These are phyloP conservation scores for Pythium aphanidermatum DNA, from an alignment of 352 stramenopile species.

Conservation along the genomic window DNA sequence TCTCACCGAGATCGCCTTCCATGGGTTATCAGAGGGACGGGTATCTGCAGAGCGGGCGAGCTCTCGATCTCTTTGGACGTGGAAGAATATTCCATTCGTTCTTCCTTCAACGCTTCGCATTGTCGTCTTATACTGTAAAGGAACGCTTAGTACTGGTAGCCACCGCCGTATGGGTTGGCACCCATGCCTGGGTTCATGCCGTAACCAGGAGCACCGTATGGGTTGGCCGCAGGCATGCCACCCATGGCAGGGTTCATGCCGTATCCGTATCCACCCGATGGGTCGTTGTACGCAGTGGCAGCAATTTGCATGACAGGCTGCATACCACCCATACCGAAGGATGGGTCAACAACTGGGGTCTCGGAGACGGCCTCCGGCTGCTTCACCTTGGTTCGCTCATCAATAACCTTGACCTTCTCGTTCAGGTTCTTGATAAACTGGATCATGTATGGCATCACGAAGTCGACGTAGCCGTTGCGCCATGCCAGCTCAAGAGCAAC, in stretches of 20 bases:
- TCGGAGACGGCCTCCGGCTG: conserved; percentile 61
- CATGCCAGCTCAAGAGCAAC: conserved; percentile 98
- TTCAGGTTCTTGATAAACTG: conserved; percentile 97
- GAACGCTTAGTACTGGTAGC: conserved; percentile 29
- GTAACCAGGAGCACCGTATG: conserved; percentile 48
- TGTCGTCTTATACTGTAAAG: conserved; percentile 2
- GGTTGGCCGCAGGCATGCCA: conserved; percentile 47
- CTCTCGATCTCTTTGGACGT: neutral
- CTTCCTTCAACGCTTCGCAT: conserved; percentile 4
- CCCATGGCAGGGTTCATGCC: conserved; percentile 31
- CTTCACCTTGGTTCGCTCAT: conserved; percentile 84
- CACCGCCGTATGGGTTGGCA: conserved; percentile 26
- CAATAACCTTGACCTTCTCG: conserved; percentile 92
- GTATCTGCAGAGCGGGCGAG: conserved; percentile 1
- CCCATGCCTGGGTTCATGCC: conserved; percentile 25
- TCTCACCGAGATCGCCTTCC: conserved; percentile 20
- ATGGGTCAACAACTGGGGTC: conserved; percentile 46
- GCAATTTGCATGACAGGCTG: conserved; percentile 79
- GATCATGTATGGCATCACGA: conserved; percentile 99
- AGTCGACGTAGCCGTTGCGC: conserved; percentile 98
- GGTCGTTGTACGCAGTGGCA: conserved; percentile 80
- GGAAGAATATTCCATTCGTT: conserved; percentile 4
- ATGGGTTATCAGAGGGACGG: conserved; percentile 11
- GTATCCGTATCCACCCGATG: conserved; percentile 33
- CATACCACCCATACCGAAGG: conserved; percentile 73